These are phyloP conservation scores for Cytospora mali DNA, from an alignment of 2,329 filamentous ascomycete genomes.

Conservation along the genomic window DNA sequence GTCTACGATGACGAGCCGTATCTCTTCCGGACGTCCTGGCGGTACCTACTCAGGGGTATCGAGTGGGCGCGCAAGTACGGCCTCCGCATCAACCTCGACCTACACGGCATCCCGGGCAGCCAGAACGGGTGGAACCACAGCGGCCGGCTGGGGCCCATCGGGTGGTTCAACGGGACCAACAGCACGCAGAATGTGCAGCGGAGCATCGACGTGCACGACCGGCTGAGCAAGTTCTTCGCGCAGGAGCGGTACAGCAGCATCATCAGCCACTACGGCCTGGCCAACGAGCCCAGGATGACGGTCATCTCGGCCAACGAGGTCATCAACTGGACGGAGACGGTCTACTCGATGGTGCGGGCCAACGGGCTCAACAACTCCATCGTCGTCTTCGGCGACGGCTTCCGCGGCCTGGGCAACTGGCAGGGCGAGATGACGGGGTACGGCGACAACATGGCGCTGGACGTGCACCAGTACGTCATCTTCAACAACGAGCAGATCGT, in stretches of 20 bases:
- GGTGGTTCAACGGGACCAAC: conserved; percentile 90
- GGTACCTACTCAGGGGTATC: conserved; percentile 88
- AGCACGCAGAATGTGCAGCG: conserved; percentile 77
- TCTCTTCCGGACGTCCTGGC: conserved; percentile 83
- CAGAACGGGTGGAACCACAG: conserved; percentile 99
- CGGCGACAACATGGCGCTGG: conserved; percentile 74
- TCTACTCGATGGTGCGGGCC: conserved; percentile 70
- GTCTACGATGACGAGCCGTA: conserved; percentile 88
- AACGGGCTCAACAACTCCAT: conserved; percentile 72
- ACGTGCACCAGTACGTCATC: conserved; percentile 98
- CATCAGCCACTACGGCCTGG: conserved; percentile 88
- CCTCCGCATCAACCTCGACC: conserved; percentile 86
- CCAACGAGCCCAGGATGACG: conserved; percentile 92
- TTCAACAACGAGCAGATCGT: conserved; percentile 90
- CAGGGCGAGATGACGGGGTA: conserved; percentile 76
- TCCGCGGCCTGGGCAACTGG: conserved; percentile 90
- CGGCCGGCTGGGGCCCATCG: conserved; percentile 76
- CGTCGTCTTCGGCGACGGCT: conserved; percentile 91
- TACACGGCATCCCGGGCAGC: conserved; percentile 88
- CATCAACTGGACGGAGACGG: conserved; percentile 76
- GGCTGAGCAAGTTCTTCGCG: conserved; percentile 87
- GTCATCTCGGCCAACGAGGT: conserved; percentile 68
- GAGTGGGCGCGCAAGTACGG: conserved; percentile 94
- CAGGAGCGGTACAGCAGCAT: conserved; percentile 92
- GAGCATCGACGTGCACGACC: conserved; percentile 83